Evolutionary conservation across 345 rosid genomes (phyloP).

Genomic region (Pelargonium nanum): DNA sequence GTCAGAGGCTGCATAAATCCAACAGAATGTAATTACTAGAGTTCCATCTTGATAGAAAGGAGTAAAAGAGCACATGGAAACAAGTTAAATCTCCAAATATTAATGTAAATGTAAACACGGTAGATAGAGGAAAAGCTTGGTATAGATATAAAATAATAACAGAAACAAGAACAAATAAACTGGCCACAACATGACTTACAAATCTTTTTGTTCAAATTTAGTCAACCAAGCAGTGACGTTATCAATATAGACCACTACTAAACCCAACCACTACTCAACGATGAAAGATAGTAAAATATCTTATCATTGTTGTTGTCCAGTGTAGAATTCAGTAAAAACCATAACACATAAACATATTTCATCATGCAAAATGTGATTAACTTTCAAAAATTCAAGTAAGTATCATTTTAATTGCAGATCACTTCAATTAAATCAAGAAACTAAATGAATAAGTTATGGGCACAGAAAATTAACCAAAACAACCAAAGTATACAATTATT

Average conservation of each 20-base stretch:
- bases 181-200: too few relatives aligned
- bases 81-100: not conserved
- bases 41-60: not conserved
- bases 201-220: not conserved
- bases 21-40: not conserved
- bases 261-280: not conserved
- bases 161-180: too few relatives aligned
- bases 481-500: not conserved
- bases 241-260: not conserved
- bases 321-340: too few relatives aligned
- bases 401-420: too few relatives aligned
- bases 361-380: too few relatives aligned
- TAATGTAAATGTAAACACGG: not conserved
- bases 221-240: not conserved
- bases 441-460: too few relatives aligned
- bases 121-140: not conserved
- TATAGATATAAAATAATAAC: too few relatives aligned
- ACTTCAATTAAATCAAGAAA: too few relatives aligned
- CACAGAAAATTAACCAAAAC: too few relatives aligned
- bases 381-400: too few relatives aligned
- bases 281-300: not conserved
- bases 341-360: too few relatives aligned
- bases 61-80: not conserved
- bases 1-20: constrained; percentile 59
- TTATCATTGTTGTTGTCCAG: too few relatives aligned